Evolutionary conservation across 257 asterid species (phyloP), one percentile per base, ranked within the genome.

Genomic region (Nicotiana knightiana): DNA sequence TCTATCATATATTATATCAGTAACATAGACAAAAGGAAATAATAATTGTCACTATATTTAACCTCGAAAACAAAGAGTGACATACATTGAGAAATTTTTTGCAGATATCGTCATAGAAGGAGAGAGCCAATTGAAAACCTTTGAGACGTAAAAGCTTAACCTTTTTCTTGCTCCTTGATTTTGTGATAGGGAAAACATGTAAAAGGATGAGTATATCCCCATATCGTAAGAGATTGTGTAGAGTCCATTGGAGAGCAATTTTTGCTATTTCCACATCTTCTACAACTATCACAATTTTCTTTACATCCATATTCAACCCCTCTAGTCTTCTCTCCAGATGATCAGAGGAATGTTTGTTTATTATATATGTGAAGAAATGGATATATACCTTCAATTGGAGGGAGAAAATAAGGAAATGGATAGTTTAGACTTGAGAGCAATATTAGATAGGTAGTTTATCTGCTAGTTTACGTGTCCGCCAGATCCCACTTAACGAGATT

Each of bases 41-140:
- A 28, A 17, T 3, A 3, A 32, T 1, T 2, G 1, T 10, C 4
- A 67, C 15, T 35, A 68, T n/a, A 35, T 51, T 53, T n/a, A 13
- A 28, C 33, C 43, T n/a, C 55, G 17, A 24, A 7, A 4, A 65
- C 2, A 1, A 55, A 32, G 35, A 32, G 35, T 26, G 21, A 28
- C 67, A 57, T 93, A 94, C 97, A 66, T 94, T 90, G 24, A 91
- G 91, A 82, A 93, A 90, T 61, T 85, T 88, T 86, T 70, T 81
- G 94, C 97, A 94, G 83, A 93, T 86, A 21, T 21, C 24, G n/a
- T 94, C 97, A 82, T 89, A 87, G 84, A 94, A 94, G 57, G 98
- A 91, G 80, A 94, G 94, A 55, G 98, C 97, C 66, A 94, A 85
- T 11, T 93, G 97, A 84, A 93, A 94, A 83, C 97, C 98, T 46